These are phyloP conservation scores for Chrysophaeum taylorii DNA, from an alignment of 352 stramenopile genomes.

Conservation along the genomic window DNA sequence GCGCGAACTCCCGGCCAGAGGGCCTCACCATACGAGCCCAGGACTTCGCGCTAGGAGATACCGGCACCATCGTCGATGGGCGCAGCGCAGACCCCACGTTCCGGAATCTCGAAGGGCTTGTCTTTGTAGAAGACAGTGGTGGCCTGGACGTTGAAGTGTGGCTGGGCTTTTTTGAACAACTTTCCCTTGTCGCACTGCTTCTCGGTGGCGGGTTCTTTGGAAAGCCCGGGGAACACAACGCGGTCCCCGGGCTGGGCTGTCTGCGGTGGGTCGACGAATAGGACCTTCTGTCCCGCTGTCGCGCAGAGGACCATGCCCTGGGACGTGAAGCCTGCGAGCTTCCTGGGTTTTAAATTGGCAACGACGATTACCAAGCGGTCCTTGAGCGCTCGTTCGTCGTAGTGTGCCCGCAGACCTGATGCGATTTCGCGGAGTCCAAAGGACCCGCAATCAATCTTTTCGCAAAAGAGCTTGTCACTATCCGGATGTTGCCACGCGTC, in stretches of 20 bases:
- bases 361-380: constrained; percentile 83
- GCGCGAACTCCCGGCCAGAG: too few relatives aligned
- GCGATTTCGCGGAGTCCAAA: constrained; percentile 78
- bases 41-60: too few relatives aligned
- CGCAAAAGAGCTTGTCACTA: constrained; percentile 8
- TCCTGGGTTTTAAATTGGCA: constrained; percentile 90
- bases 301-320: constrained; percentile 96
- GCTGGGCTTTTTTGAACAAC: not conserved
- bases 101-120: not conserved
- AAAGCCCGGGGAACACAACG: constrained; percentile 59
- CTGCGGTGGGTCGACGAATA: constrained; percentile 80
- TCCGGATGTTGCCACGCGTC: constrained; percentile 6
- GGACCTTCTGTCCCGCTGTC: constrained; percentile 62
- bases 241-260: constrained; percentile 75
- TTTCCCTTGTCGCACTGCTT: not conserved
- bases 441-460: constrained; percentile 70
- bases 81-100: not conserved
- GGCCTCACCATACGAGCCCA: too few relatives aligned
- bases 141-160: too few relatives aligned
- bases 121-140: constrained; percentile 4
- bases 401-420: constrained; percentile 84
- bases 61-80: not conserved
- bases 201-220: not conserved
- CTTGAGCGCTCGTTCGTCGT: constrained; percentile 81
- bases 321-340: constrained; percentile 87